Base-by-base conservation (phyloP, 2,329 filamentous ascomycete species). In the Paraconiothyrium sp. region DNA sequence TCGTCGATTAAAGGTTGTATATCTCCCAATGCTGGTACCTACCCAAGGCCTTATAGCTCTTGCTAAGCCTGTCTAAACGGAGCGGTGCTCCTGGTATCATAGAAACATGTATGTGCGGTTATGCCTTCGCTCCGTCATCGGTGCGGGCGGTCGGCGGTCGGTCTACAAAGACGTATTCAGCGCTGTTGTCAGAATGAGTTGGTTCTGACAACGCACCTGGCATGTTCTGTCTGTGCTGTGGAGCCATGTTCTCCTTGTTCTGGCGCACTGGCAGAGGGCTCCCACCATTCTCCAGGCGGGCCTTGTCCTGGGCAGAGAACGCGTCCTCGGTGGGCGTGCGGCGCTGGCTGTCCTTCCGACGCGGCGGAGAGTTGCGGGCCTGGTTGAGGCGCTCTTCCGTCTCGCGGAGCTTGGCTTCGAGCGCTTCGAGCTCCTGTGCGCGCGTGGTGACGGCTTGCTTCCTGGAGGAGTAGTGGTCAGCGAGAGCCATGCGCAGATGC, bases 361-460 rank as follows among this genome's bases (percentile, higher is more conserved):
- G 62, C 8, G 74, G 71, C n/a, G 77, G 73, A 3, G 72, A 72
- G 62, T 65, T 71, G 57, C 72, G 73, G 44, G 74, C 77, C 57
- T 76, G 64, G 67, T 72, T 75, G 58, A 98, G 85, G 48, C 90
- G 90, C 69, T 91, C 86, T 80, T 97, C 94, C 80, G 95, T 93
- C 73, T 93, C 93, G 70, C 89, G 90, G 71, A 98, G 88, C 70
- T 89, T 90, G 56, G 89, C 89, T 81, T 97, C 93, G 72, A 98
- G 89, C 59, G 90, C 89, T 79, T 97, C 90, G 68, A 98, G 90
- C 80, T 97, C 92, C 65, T 89, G 87, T 58, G 87, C 88, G 76
- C 92, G 91, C 56, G 86, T 87, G 66, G 85, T 86, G 75, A 98
- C 89, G 62, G 88, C 86, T 75, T 93, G 89, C 81, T 95, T 95